Conservation (phyloP, 2,329 filamentous ascomycete species). For the Exophiala xenobiotica region DNA sequence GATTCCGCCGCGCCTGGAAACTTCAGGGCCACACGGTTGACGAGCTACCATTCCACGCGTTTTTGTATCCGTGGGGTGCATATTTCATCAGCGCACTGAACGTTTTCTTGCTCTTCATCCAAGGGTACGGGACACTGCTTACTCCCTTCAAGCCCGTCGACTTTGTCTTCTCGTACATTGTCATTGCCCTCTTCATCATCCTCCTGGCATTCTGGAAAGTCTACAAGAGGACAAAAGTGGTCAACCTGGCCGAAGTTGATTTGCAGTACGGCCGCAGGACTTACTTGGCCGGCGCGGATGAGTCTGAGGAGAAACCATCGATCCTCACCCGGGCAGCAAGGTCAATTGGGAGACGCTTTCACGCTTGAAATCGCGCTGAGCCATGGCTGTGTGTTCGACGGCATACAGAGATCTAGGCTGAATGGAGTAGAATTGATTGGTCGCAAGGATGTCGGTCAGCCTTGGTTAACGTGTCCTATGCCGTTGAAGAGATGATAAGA, state of each 20-base stretch:
- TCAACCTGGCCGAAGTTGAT: conserved; percentile 1
- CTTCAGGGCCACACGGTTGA: conserved; percentile 65
- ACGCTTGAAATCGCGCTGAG: neutral
- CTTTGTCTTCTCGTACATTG: conserved; percentile 17
- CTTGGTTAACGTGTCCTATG: too few relatives aligned
- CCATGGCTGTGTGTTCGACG: neutral
- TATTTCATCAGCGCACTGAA: conserved; percentile 79
- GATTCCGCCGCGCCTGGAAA: conserved; percentile 77
- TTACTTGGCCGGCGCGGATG: neutral
- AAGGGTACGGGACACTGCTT: conserved; percentile 77
- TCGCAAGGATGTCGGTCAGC: too few relatives aligned
- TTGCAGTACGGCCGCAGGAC: conserved; percentile 2
- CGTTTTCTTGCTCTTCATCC: conserved; percentile 70
- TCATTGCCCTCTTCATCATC: conserved; percentile 9
- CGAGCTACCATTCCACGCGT: conserved; percentile 77
- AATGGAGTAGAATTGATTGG: too few relatives aligned
- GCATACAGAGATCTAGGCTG: too few relatives aligned
- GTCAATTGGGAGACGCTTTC: neutral
- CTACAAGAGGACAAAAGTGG: conserved; percentile 37
- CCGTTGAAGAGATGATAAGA: too few relatives aligned
- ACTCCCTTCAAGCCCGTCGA: conserved; percentile 6
- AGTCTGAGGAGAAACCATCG: neutral
- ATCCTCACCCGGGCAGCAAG: neutral
- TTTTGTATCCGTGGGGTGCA: conserved; percentile 74
- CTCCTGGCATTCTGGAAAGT: conserved; percentile 45